Conservation (phyloP, 202 grass and related monocot genomes). For the Hordeum pubiflorum region DNA sequence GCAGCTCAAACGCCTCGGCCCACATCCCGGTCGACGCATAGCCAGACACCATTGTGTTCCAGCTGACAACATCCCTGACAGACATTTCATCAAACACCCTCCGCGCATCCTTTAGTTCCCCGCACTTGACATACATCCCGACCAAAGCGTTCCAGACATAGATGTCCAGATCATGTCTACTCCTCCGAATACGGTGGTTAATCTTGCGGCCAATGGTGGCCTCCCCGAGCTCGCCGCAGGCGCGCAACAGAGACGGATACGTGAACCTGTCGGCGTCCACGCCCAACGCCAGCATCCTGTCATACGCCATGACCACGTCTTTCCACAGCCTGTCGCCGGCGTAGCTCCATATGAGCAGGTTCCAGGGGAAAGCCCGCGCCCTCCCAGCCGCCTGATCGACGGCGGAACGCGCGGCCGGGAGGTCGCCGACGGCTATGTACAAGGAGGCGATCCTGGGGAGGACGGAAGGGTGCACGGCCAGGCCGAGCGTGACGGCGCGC, state of each 20-base stretch:
- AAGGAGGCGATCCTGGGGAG: slow-evolving; percentile 41
- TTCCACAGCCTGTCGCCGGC: slow-evolving; percentile 18
- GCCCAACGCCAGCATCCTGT: slow-evolving; percentile 30
- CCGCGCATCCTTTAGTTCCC: slow-evolving; percentile 21
- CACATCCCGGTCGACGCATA: slow-evolving; percentile 26
- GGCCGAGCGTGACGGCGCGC: slow-evolving; percentile 28
- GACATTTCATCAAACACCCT: slow-evolving; percentile 57
- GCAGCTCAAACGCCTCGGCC: slow-evolving; percentile 36
- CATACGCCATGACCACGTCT: slow-evolving; percentile 39
- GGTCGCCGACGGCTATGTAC: slow-evolving; percentile 25
- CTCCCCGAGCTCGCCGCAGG: slow-evolving; percentile 43
- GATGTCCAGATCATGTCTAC: slow-evolving; percentile 40
- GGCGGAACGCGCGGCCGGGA: slow-evolving; percentile 23
- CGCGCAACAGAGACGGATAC: slow-evolving; percentile 46
- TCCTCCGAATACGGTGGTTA: neutral
- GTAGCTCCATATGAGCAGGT: slow-evolving; percentile 43
- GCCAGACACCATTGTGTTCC: slow-evolving; percentile 50
- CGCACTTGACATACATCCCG: slow-evolving; percentile 49
- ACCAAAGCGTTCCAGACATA: slow-evolving; percentile 51
- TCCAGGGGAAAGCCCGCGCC: slow-evolving; percentile 49
- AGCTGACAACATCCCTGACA: slow-evolving; percentile 44
- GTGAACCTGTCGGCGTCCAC: slow-evolving; percentile 37
- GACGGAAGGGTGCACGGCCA: slow-evolving; percentile 35
- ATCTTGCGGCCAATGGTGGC: slow-evolving; percentile 28
- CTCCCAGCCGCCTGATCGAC: slow-evolving; percentile 16